These are phyloP conservation scores for Dendrobium chrysotoxum DNA, from an alignment of 106 monocot genomes.

Conservation along the genomic window DNA sequence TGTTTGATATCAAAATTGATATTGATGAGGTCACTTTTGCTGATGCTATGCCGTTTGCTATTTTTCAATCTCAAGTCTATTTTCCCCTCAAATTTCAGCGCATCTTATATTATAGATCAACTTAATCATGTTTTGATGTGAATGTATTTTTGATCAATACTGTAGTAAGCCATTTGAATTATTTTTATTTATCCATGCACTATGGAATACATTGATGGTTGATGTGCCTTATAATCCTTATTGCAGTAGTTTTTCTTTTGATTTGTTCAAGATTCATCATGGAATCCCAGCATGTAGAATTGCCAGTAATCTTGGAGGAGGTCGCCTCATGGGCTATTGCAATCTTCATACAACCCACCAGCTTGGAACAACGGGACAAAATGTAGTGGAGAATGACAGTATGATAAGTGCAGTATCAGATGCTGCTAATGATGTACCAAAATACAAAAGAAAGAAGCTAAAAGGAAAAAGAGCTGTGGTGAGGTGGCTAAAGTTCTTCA, in stretches of 20 bases:
- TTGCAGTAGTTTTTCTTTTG: slow-evolving; percentile 11
- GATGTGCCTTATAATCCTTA: not conserved
- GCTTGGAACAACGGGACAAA: slow-evolving; percentile 10
- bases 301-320: slow-evolving; percentile 1
- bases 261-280: slow-evolving; percentile 27
- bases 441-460: slow-evolving; percentile 73
- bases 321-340: slow-evolving; percentile 4
- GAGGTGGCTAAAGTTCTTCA: slow-evolving; percentile 82
- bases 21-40: not conserved
- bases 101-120: not conserved
- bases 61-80: not conserved
- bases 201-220: not conserved
- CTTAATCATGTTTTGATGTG: not conserved
- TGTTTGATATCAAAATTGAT: not conserved
- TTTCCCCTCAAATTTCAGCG: not conserved
- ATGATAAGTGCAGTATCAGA: slow-evolving; percentile 5
- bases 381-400: slow-evolving; percentile 19
- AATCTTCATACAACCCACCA: slow-evolving; percentile 26
- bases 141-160: not conserved
- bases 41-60: not conserved
- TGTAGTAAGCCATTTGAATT: not conserved
- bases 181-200: not conserved
- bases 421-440: slow-evolving; percentile 19
- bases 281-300: slow-evolving; percentile 15
- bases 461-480: slow-evolving; percentile 89